A percentile compares a stretch with the other conserved stretches of the same genome.
Evolutionary conservation across 2,329 filamentous ascomycete species (phyloP).

Genomic region (Fusarium armeniacum): DNA sequence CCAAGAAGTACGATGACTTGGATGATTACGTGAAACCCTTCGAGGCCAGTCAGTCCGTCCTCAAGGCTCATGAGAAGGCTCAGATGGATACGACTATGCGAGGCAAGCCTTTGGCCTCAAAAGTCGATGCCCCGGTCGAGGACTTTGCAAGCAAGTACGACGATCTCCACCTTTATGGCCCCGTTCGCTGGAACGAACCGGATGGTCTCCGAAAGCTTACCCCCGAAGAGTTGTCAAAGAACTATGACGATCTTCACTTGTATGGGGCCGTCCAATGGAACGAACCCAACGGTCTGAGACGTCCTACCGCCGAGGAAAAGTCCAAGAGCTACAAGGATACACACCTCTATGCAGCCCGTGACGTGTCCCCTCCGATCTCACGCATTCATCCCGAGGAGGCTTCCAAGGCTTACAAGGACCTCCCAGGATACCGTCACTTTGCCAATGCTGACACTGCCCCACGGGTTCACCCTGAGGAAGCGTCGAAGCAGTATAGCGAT

Average conservation of each 20-base stretch:
- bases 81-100: slow-evolving; percentile 52
- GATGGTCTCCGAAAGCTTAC: slow-evolving; percentile 56
- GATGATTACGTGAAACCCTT: slow-evolving; percentile 55
- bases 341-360: slow-evolving; percentile 52
- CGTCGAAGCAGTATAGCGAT: slow-evolving; percentile 56
- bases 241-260: slow-evolving; percentile 57
- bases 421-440: slow-evolving; percentile 46
- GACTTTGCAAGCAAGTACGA: slow-evolving; percentile 55
- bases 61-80: slow-evolving; percentile 49
- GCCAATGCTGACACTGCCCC: slow-evolving; percentile 48
- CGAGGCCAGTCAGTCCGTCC: slow-evolving; percentile 52
- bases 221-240: slow-evolving; percentile 54
- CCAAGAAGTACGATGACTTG: slow-evolving; percentile 55
- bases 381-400: slow-evolving; percentile 50
- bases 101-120: slow-evolving; percentile 56
- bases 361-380: slow-evolving; percentile 28
- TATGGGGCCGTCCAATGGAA: slow-evolving; percentile 57
- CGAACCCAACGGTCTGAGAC: slow-evolving; percentile 54
- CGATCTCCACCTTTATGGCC: slow-evolving; percentile 59
- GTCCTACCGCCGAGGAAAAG: slow-evolving; percentile 53
- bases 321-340: slow-evolving; percentile 60
- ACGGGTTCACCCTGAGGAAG: slow-evolving; percentile 53
- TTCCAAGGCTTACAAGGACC: slow-evolving; percentile 52
- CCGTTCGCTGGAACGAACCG: slow-evolving; percentile 57
- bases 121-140: slow-evolving; percentile 52